Conservation (phyloP, 441 rosid species). For the Brassica hybrid region DNA sequence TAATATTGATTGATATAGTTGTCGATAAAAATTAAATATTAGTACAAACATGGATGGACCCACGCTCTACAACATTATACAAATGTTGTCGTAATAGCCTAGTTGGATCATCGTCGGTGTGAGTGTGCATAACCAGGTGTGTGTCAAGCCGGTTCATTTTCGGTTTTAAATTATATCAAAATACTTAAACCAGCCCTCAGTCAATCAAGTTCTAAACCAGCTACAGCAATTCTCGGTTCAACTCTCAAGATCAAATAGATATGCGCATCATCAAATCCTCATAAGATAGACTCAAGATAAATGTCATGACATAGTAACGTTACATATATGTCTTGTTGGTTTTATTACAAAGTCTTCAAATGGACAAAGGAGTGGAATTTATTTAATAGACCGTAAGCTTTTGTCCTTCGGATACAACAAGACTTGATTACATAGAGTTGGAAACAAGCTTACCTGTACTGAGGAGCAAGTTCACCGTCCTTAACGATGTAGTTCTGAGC, state of each 20-base stretch:
- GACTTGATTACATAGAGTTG: not conserved
- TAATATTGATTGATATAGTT: conserved; percentile 33
- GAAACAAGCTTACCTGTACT: conserved; percentile 54
- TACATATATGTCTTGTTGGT: conserved; percentile 6
- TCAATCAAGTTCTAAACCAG: not conserved
- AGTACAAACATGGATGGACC: conserved; percentile 23
- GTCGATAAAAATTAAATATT: conserved; percentile 11
- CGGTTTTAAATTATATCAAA: not conserved
- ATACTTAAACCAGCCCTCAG: not conserved
- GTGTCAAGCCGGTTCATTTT: not conserved
- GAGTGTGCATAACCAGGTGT: not conserved
- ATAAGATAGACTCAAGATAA: not conserved
- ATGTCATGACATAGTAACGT: not conserved
- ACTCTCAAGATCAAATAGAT: not conserved
- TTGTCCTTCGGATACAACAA: not conserved
- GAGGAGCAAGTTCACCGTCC: conserved; percentile 81
- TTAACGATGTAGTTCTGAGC: conserved; percentile 80
- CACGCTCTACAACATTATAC: conserved; percentile 18
- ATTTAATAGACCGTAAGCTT: not conserved
- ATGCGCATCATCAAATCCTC: not conserved
- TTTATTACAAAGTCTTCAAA: conserved; percentile 5
- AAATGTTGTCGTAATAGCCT: conserved; percentile 18
- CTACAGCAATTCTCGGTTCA: not conserved
- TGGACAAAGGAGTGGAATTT: not conserved
- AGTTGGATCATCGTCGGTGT: conserved; percentile 26